Base-by-base conservation (phyloP, 148 eudicot species). In the Bassia scoparia region DNA sequence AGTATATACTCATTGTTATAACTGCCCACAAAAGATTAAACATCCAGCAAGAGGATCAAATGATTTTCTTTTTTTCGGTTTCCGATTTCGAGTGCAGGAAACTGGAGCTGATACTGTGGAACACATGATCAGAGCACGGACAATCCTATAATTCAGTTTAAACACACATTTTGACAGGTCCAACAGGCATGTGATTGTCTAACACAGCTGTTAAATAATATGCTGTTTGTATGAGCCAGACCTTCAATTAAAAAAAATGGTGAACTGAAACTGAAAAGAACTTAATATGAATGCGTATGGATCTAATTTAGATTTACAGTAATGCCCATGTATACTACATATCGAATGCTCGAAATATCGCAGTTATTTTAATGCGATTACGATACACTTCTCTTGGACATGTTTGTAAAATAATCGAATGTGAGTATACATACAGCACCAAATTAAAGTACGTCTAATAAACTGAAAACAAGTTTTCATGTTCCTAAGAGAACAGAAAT, bases 171-270 rank as follows among this genome's bases (percentile, higher is more conserved):
- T 74, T 74, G 75, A 61, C 79, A 75, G 72, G 76, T 80, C 72
- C 71, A 70, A 80, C 75, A 79, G 75, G 56, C 75, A 70, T 80
- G 67, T 48, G 70, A 37, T 64, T 74, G 76, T 80, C 75, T 75
- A 75, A 15, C 65, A 80, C 76, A 70, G 72, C 79, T 70, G 71
- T 75, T 74, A n/a, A 70, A 79, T 76, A 54, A 70, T n/a, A n/a
- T 70, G 67, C 68, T 26, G 70, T 46, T 70, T 75, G 61, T 24
- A 55, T 53, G 69, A 79, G 61, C 56, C 46, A 37, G 59, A 50
- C 68, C 64, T 35, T 79, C 30, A 43, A 67, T 79, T 63, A 43
- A 26, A 50, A 38, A 41, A 26, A 41, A 26, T 34, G 23, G 43
- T 13, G 21, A 69, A 34, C 34, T 33, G 23, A 41, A 65, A 24